These are phyloP conservation scores for Penicillium arizonense DNA, from an alignment of 495 filamentous ascomycete genomes.

Conservation along the genomic window DNA sequence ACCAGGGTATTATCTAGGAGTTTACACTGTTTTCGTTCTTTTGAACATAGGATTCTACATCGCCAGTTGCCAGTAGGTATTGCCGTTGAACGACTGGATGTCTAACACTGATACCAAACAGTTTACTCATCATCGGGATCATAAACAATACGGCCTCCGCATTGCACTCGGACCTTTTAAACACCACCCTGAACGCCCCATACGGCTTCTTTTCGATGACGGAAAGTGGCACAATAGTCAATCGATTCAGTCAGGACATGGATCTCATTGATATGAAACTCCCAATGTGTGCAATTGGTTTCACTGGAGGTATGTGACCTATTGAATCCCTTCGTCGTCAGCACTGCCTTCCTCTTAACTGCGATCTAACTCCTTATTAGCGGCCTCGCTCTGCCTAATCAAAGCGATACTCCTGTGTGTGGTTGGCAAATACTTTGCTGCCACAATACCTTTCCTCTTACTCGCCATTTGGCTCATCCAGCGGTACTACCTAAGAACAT, in stretches of 20 bases:
- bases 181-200: background rate
- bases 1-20: background rate
- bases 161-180: background rate
- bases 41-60: background rate
- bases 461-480: background rate
- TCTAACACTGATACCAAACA: too few species aligned
- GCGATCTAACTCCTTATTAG: background rate
- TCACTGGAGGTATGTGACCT: too few species aligned
- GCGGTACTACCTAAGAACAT: background rate
- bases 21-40: background rate
- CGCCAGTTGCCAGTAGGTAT: background rate
- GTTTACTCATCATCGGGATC: background rate
- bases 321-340: background rate
- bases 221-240: background rate
- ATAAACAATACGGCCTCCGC: background rate
- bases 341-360: too few species aligned
- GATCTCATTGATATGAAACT: background rate
- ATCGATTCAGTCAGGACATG: conserved; percentile 1
- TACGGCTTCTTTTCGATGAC: background rate
- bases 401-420: background rate
- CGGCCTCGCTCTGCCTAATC: background rate
- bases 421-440: background rate
- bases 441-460: background rate
- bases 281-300: background rate
- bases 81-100: too few species aligned